Evolutionary conservation across 495 filamentous ascomycete genomes (phyloP), one percentile per base, ranked within the genome.

Genomic region (Penicillium egyptiacum): DNA sequence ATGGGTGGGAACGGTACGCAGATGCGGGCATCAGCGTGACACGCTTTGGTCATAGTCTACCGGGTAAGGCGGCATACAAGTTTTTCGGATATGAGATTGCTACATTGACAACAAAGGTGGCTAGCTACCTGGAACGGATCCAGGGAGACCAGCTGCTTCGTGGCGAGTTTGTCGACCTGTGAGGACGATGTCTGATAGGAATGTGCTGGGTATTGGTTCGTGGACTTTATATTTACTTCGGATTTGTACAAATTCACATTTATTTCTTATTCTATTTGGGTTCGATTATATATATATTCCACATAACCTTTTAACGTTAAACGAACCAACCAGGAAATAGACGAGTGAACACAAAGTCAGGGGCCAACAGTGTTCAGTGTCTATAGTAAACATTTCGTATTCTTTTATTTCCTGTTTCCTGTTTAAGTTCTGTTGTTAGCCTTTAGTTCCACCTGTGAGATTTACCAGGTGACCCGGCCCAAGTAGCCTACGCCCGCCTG

Each of bases 1-100:
- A 80, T 49, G 81, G 82, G 14, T 85, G 81, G 81, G 82, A 85
- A 65, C 69, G 82, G 12, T 84, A 83, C 63, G 81, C 82, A 1
- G 73, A 83, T 72, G 82, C 81, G 2, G 75, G 72, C 4, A 69
- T 78, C 49, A 75, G 61, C 20, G 69, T 85, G 60, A 73, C 61
- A 17, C 64, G 71, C 0, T 85, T 83, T 57, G 78, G 79, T 0
- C 68, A 72, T 37, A 77, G 72, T 59, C 62, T 84, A 53, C 82
- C 82, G 8, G 77, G 79, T 0, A 72, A 75, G 56, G 76, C 72
- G 5, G 77, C 75, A 4, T 85, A 84, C 55, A 74, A 77, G 60
- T 77, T 72, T 59, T 84, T 85, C 61, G 79, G 80, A 0, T 84
- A 78, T 53, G 78, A 80, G 19, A 64, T 66, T 30, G 66, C 69